phyloP scores from a whole-genome alignment of 75 land plant species.

The Picea sitchensis region DNA sequence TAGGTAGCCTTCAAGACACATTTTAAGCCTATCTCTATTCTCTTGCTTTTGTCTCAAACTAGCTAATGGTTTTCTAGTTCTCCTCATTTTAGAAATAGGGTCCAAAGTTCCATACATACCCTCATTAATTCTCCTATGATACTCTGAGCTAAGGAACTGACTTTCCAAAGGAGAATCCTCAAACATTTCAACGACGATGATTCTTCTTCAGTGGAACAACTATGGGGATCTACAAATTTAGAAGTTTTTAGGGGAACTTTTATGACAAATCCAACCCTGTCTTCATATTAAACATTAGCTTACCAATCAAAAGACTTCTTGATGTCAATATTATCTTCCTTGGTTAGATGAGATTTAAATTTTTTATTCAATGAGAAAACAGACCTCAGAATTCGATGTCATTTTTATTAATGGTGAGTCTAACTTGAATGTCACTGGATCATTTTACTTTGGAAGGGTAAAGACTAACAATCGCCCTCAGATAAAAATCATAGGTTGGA shows the following conservation, averaged over 20 bases:
- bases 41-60: background rate
- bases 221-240: background rate
- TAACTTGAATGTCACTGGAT: too few species aligned
- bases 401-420: too few species aligned
- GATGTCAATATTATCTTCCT: background rate
- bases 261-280: background rate
- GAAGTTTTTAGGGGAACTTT: conserved; percentile 3
- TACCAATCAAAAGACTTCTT: conserved; percentile 8
- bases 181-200: background rate
- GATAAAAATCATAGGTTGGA: too few species aligned
- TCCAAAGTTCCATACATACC: background rate
- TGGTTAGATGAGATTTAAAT: conserved; percentile 3
- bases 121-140: background rate
- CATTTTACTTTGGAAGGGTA: too few species aligned
- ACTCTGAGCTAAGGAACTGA: background rate
- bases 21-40: background rate
- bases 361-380: background rate
- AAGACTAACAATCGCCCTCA: too few species aligned
- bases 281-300: background rate
- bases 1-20: background rate
- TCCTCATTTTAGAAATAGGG: background rate
- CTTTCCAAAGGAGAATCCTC: background rate
- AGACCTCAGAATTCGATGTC: too few species aligned
- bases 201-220: conserved; percentile 3
- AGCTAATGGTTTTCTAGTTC: background rate